Conservation (phyloP, 768 basidiomycete species). For the Leccinum truebloodii region DNA sequence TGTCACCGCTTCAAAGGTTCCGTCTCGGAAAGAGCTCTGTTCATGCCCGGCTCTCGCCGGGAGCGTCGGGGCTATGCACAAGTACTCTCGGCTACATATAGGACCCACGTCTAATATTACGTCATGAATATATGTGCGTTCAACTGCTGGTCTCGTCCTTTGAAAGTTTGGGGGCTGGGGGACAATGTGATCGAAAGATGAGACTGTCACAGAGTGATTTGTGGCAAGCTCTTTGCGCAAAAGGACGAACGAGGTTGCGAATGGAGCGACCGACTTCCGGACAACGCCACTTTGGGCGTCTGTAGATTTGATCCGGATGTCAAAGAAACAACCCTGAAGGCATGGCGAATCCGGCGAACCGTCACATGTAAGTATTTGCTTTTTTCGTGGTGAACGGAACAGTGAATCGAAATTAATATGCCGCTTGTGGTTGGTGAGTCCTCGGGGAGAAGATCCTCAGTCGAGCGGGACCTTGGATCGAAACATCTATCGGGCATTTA, state of each 20-base stretch:
- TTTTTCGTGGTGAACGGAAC: constrained; percentile 13
- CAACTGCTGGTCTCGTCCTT: background rate
- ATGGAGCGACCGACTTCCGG: constrained; percentile 2
- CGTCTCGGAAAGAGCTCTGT: constrained; percentile 1
- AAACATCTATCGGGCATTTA: constrained; percentile 20
- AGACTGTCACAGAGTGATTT: constrained; percentile 1
- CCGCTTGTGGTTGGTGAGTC: constrained; percentile 15
- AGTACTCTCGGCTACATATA: constrained; percentile 7
- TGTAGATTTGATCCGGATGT: constrained; percentile 16
- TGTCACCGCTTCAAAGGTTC: constrained; percentile 10
- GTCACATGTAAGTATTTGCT: background rate
- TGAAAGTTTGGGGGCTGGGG: background rate
- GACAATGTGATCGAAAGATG: constrained; percentile 5
- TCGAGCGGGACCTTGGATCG: constrained; percentile 18
- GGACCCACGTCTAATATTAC: constrained; percentile 11
- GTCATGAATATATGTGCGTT: constrained; percentile 12
- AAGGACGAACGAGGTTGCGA: background rate
- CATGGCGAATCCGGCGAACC: constrained; percentile 15
- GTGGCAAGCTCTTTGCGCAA: background rate
- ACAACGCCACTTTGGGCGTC: background rate
- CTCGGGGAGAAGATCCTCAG: constrained; percentile 27
- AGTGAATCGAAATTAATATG: constrained; percentile 7
- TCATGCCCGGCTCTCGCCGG: background rate
- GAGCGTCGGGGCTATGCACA: constrained; percentile 15
- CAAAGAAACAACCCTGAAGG: constrained; percentile 17